Base-by-base conservation (phyloP, 768 basidiomycete genomes). In the Lactarius akahatsu region DNA sequence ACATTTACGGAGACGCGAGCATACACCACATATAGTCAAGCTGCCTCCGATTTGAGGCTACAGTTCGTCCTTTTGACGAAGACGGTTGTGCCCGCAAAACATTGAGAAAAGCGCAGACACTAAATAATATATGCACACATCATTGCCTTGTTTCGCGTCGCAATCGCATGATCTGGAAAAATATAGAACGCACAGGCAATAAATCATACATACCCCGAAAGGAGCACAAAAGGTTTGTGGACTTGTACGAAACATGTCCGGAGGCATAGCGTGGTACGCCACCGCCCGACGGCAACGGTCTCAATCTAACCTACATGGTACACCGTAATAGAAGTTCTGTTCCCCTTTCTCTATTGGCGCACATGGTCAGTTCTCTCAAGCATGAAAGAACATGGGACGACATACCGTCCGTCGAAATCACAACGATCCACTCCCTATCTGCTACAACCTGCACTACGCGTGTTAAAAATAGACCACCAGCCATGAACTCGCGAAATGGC, bases 401-500 rank as follows among this genome's bases (percentile, higher is more conserved):
- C 64, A 55, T 40, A 66, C 65, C 61, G 15, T 50, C 10, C 23
- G 36, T 32, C n/a, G 56, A 57, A 7, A 66, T 52, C 47, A 38
- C 59, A 38, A 66, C 28, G 10, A 66, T 20, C 65, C 65, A 66
- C 36, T 66, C 65, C 45, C 65, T 62, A 34, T 66, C 65, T 10
- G 60, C 65, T 1, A 66, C 34, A 30, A 66, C n/a, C 16, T 47
- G 50, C 11, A 3, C 47, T 8, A 26, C 20, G n/a, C 4, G 40
- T 47, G 15, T 8, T 1, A 20, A 4, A 23, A 1, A 32, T 20
- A 43, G 28, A 40, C 50, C 8, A 3, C 36, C 34, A 16, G 50
- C 65, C 16, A 62, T 61, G 16, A 66, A 15, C 28, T 66, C 55
- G 26, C 65, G 65, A 58, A 56, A 66, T 15, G 65, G 65, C 30